Percentiles rank a stretch among this genome's conserved stretches.
These are phyloP conservation scores for Epichloe uncinata DNA, from an alignment of 2,329 filamentous ascomycete genomes.

Conservation along the genomic window DNA sequence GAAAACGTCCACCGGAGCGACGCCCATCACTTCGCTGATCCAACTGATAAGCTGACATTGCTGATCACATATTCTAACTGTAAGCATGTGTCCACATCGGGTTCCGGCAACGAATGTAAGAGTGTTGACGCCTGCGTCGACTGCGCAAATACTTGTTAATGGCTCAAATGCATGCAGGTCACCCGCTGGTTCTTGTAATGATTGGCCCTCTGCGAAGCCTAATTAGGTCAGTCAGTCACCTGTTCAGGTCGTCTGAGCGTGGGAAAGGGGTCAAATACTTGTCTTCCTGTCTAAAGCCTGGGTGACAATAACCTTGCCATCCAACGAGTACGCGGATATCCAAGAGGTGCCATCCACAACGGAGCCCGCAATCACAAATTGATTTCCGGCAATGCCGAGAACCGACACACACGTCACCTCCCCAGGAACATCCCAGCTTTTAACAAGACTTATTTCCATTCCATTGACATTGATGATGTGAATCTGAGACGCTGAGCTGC, in stretches of 20 bases:
- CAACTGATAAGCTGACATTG: conserved; percentile 14
- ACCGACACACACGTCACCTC: conserved; percentile 37
- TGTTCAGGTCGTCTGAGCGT: neutral
- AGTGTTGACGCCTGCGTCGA: conserved; percentile 15
- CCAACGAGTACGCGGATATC: conserved; percentile 19
- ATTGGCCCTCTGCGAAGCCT: neutral
- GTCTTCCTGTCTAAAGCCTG: conserved; percentile 3
- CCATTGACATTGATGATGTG: conserved; percentile 25
- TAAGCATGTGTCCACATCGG: conserved; percentile 37
- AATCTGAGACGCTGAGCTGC: conserved; percentile 22
- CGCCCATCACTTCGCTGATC: conserved; percentile 20
- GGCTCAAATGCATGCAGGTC: conserved; percentile 19
- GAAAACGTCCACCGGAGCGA: conserved; percentile 23
- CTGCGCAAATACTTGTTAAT: conserved; percentile 31
- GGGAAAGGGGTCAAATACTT: neutral
- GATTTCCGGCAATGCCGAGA: conserved; percentile 13
- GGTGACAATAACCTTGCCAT: conserved; percentile 12
- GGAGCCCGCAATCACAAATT: conserved; percentile 22
- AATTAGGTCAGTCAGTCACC: neutral
- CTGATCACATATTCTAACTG: conserved; percentile 16
- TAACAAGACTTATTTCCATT: conserved; percentile 15
- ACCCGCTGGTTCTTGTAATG: neutral
- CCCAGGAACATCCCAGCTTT: conserved; percentile 24
- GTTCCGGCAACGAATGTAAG: conserved; percentile 32
- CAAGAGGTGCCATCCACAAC: conserved; percentile 19